Evolutionary conservation across 106 monocot genomes (phyloP).

Genomic region (Allium cepa): DNA sequence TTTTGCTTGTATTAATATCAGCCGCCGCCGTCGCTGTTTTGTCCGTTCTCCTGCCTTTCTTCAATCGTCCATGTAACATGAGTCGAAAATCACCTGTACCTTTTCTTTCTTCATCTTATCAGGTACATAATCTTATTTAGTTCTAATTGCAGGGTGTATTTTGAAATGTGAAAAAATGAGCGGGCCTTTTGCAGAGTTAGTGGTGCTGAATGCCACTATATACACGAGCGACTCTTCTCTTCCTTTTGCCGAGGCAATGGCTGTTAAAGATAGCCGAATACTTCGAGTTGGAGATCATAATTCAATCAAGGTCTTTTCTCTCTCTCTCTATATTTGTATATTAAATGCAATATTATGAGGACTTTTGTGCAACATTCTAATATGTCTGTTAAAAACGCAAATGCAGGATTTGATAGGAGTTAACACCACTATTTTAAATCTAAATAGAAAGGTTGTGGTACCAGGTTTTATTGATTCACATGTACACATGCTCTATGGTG

Average conservation of each 20-base stretch:
- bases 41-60: constrained; percentile 1
- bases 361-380: background rate
- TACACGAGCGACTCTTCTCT: constrained; percentile 48
- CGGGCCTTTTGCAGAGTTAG: constrained; percentile 29
- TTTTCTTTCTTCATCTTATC: background rate
- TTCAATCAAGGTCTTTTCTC: constrained; percentile 23
- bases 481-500: constrained; percentile 71
- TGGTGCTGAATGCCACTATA: constrained; percentile 60
- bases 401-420: constrained; percentile 58
- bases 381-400: background rate
- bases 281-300: constrained; percentile 37
- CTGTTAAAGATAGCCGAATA: constrained; percentile 39
- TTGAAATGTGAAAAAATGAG: background rate
- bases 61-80: constrained; percentile 1
- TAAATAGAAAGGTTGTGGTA: constrained; percentile 64
- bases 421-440: constrained; percentile 42
- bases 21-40: constrained; percentile 14
- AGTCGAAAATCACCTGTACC: background rate
- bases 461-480: constrained; percentile 98
- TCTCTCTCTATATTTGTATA: background rate
- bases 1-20: constrained; percentile 8
- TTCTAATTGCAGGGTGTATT: constrained; percentile 12
- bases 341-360: background rate
- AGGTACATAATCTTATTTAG: background rate
- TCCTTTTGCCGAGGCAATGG: constrained; percentile 62